Evolutionary conservation across 345 rosid genomes (phyloP), one percentile per base, ranked within the genome.

Genomic region (Moricandia moricandioides): DNA sequence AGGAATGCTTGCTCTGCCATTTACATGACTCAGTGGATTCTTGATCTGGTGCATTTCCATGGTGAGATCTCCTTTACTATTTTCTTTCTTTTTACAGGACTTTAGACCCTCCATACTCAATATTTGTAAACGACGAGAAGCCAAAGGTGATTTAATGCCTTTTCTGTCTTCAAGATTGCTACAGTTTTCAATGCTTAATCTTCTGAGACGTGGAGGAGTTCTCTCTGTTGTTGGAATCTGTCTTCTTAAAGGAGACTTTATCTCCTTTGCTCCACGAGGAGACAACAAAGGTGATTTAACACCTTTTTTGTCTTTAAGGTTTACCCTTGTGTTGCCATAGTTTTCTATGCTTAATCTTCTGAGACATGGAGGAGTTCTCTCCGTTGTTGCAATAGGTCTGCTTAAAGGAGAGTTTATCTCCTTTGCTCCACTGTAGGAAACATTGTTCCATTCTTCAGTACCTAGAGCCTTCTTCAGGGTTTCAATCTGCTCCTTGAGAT

Each of bases 401-500:
- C 45, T 49, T 18, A 45, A 24, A 9, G 88, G 83, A 80, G 89
- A 82, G 71, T 66, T 84, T 57, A 81, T 69, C 65, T 80, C 88
- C 75, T 75, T 21, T 21, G 2, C 24, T 21, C 24, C 24, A 21
- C 24, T 21, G 24, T 21, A 21, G 24, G 24, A 21, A 21, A 21
- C 24, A 21, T 21, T 88, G 39, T 77, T 82, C 14, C 74, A 60
- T 77, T 86, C 91, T 83, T 80, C 88, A 52, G 65, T 85, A 55
- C 86, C 88, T 71, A 88, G 73, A 67, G 89, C 94, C 89, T 84
- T 88, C 84, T 86, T 90, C 51, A 95, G 98, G 83, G 37, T 84
- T 73, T 89, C 96, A 83, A 95, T 78, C 99, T 90, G 91, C 62
- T 88, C 96, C 73, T 87, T 92, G 74, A 92, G 97, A 56, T 87